Conservation (phyloP, 805 yeast genomes). For the Jamesozyma gamospora region DNA sequence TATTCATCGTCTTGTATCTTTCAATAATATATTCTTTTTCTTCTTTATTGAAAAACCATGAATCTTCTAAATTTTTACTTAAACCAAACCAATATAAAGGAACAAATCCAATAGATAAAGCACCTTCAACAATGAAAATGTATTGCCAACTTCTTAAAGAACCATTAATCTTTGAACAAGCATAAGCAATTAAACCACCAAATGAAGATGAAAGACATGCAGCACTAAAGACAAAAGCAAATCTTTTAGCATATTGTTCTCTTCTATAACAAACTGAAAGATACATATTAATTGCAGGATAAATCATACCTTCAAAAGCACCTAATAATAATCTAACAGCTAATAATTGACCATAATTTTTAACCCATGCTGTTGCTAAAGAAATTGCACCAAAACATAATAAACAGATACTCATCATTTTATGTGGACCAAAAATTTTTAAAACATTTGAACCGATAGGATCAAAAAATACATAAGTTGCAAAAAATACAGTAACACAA, state of each 20-base stretch:
- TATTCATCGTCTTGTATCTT: constrained; percentile 30
- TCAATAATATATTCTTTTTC: constrained; percentile 31
- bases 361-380: constrained; percentile 35
- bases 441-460: constrained; percentile 32
- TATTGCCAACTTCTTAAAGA: constrained; percentile 41
- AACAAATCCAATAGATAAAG: constrained; percentile 32
- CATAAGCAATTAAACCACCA: constrained; percentile 45
- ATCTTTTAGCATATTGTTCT: constrained; percentile 39
- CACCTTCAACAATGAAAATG: constrained; percentile 43
- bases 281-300: constrained; percentile 40
- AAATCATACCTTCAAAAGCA: constrained; percentile 41
- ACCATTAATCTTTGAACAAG: constrained; percentile 34
- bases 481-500: constrained; percentile 38
- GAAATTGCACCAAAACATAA: constrained; percentile 34
- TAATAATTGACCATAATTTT: constrained; percentile 34
- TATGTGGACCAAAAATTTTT: constrained; percentile 31
- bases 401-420: constrained; percentile 28
- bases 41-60: constrained; percentile 33
- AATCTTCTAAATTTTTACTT: constrained; percentile 33
- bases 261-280: constrained; percentile 39
- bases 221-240: constrained; percentile 41
- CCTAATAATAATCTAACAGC: constrained; percentile 43
- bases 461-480: constrained; percentile 35
- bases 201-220: constrained; percentile 48
- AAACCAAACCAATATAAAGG: constrained; percentile 31